phyloP scores from a whole-genome alignment of 164 flowering plant genomes.

The Nymphaea thermarum region DNA sequence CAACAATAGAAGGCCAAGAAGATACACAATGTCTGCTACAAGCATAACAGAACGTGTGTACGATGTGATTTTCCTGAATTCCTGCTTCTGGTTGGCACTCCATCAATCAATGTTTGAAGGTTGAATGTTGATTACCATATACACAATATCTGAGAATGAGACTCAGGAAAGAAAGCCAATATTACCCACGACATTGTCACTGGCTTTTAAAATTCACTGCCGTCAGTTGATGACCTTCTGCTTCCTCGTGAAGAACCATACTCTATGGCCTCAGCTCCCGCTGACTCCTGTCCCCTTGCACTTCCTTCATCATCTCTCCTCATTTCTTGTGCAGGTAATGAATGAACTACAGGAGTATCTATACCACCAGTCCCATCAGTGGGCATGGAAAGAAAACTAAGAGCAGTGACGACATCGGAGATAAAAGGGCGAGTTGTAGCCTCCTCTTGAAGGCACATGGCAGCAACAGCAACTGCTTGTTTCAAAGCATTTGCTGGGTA shows the following conservation, averaged over 20 bases:
- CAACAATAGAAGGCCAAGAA: too few species aligned
- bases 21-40: too few species aligned
- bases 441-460: conserved; percentile 67
- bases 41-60: too few species aligned
- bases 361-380: not conserved
- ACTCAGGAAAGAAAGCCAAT: not conserved
- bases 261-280: conserved; percentile 34
- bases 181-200: not conserved
- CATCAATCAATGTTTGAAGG: not conserved
- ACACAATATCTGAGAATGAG: not conserved
- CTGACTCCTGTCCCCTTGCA: conserved; percentile 18
- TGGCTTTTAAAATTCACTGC: not conserved
- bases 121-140: not conserved
- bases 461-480: conserved; percentile 57
- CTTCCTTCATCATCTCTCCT: conserved; percentile 6
- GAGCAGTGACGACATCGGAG: conserved; percentile 41
- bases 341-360: conserved; percentile 4
- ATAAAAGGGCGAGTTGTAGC: conserved; percentile 40
- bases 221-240: not conserved
- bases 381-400: conserved; percentile 27
- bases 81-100: not conserved
- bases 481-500: conserved; percentile 40
- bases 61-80: too few species aligned
- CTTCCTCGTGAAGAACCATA: conserved; percentile 18
- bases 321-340: conserved; percentile 7